Base-by-base conservation (phyloP, 768 basidiomycete species). In the Rhodosporidiobolus odoratus region DNA sequence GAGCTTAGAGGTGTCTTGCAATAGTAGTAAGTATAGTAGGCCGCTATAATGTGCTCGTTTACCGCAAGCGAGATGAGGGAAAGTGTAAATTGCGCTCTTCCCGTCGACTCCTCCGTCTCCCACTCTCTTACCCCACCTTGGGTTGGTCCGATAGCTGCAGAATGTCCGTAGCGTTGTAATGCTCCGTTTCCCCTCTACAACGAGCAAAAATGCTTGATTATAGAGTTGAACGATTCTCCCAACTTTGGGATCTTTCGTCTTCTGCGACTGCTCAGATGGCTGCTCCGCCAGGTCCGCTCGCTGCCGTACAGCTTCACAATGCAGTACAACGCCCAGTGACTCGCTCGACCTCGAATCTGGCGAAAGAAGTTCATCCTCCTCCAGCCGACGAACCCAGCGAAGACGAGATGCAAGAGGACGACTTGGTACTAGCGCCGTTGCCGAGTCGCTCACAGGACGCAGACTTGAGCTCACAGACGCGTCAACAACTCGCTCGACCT, bases 1-100 rank as follows among this genome's bases (percentile, higher is more conserved):
- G 66, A 71, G 48, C 53, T 77, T 30, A 50, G 53, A 58, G 25
- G 21, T 32, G 17, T 47, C 21, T 56, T 74, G 61, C 52, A 45
- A 43, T 40, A 58, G 15, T 53, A 23, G 32, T 34, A 27, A 12
- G 16, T n/a, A n/a, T n/a, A 32, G 12, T 3, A 50, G 12, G 48
- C n/a, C 12, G 9, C 21, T 1, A 15, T n/a, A 30, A 17, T 10
- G n/a, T 37, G 21, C 41, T 30, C 16, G 6, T 3, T 17, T 15
- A 32, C 23, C 9, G n/a, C n/a, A n/a, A n/a, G n/a, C n/a, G n/a
- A n/a, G n/a, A n/a, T n/a, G n/a, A n/a, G n/a, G n/a, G n/a, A n/a
- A n/a, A n/a, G n/a, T n/a, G n/a, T n/a, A n/a, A n/a, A n/a, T n/a
- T n/a, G n/a, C n/a, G n/a, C n/a, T n/a, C n/a, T n/a, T n/a, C n/a